phyloP scores from a whole-genome alignment of 495 filamentous ascomycete genomes.

The Tuber magnatum region DNA sequence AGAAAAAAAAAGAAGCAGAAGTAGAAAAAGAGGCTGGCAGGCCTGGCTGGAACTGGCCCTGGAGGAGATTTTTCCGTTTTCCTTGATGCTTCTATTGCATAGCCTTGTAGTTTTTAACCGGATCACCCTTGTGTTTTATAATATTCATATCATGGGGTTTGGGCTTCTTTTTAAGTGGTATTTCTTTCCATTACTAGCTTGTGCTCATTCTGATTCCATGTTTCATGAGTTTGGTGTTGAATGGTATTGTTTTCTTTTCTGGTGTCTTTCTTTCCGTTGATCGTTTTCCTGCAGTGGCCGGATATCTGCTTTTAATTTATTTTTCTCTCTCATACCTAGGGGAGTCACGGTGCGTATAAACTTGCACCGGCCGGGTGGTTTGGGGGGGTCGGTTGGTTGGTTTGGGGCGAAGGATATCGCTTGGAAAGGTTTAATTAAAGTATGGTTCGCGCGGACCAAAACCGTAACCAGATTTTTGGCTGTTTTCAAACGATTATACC shows the following conservation, averaged over 20 bases:
- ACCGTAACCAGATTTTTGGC: no score
- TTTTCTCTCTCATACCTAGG: background rate
- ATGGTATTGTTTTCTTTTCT: constrained; percentile 8
- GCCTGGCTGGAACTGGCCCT: constrained; percentile 2
- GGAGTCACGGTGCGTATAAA: background rate
- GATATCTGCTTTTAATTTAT: constrained; percentile 12
- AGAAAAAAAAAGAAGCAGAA: background rate
- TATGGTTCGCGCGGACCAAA: no score
- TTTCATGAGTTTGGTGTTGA: constrained; percentile 17
- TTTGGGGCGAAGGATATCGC: background rate
- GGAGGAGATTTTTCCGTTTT: background rate
- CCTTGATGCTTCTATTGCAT: background rate
- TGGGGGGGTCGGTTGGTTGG: background rate
- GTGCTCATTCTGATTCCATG: constrained; percentile 5
- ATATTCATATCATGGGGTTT: constrained; percentile 12
- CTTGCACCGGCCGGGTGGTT: background rate
- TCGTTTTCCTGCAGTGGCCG: constrained; percentile 8
- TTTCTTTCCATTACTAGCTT: constrained; percentile 1
- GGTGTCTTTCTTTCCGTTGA: constrained; percentile 7
- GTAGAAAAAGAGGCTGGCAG: background rate
- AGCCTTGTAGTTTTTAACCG: background rate
- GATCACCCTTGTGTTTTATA: background rate
- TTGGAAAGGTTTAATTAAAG: background rate
- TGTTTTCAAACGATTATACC: no score
- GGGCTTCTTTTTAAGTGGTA: background rate